Evolutionary conservation across 139 green algal genomes (phyloP).

Genomic region (Mesostigma viride): DNA sequence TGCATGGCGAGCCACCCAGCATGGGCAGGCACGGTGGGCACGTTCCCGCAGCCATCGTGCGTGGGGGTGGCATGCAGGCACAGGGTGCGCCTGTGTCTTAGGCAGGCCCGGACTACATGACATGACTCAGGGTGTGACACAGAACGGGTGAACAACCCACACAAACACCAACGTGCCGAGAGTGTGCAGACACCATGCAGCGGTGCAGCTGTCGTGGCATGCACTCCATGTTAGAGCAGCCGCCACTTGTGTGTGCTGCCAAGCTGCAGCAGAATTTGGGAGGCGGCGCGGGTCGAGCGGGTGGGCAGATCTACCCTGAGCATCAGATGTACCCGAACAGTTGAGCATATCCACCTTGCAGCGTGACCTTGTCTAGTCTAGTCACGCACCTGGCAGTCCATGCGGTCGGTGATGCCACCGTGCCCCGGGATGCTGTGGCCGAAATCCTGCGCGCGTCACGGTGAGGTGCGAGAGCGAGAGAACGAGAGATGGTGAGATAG

Average conservation of each 20-base stretch:
- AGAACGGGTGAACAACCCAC: too few relatives aligned
- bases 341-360: too few relatives aligned
- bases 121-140: too few relatives aligned
- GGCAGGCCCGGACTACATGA: too few relatives aligned
- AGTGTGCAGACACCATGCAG: too few relatives aligned
- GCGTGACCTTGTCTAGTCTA: too few relatives aligned
- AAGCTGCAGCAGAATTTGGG: background rate
- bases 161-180: too few relatives aligned
- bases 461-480: background rate
- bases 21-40: too few relatives aligned
- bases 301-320: background rate
- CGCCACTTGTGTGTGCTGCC: background rate
- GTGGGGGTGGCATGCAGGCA: too few relatives aligned
- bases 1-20: too few relatives aligned
- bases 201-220: background rate
- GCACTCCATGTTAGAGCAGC: background rate
- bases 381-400: constrained; percentile 80
- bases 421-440: constrained; percentile 93
- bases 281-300: background rate
- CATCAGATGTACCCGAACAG: background rate
- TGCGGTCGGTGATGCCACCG: constrained; percentile 92
- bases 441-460: constrained; percentile 64
- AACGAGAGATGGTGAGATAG: background rate
- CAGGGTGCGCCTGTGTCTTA: too few relatives aligned
- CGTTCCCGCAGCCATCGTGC: too few relatives aligned